Evolutionary conservation across 2,329 filamentous ascomycete species (phyloP).

Genomic region (Epichloe festucae): DNA sequence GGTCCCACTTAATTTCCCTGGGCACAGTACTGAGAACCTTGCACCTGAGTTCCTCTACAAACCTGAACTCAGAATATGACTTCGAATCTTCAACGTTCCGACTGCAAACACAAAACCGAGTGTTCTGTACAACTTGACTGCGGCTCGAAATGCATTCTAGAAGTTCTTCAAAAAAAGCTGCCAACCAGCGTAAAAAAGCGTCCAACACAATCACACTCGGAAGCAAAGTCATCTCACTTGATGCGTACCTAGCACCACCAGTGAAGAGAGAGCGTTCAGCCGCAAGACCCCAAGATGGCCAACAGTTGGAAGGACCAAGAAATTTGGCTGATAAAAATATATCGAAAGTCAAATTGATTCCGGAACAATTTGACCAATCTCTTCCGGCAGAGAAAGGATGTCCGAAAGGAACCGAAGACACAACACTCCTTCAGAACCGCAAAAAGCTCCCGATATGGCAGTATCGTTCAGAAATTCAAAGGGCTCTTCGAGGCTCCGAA

Average conservation of each 20-base stretch:
- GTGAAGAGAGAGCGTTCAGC: not conserved
- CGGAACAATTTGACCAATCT: not conserved
- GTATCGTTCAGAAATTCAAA: constrained; percentile 56
- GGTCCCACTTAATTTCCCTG: too few relatives aligned
- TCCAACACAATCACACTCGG: constrained; percentile 31
- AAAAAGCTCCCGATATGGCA: constrained; percentile 71
- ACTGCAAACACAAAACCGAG: not conserved
- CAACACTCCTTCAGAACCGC: constrained; percentile 32
- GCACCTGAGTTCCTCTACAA: too few relatives aligned
- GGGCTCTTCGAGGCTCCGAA: constrained; percentile 37
- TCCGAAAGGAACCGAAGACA: constrained; percentile 15
- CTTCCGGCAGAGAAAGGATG: constrained; percentile 2
- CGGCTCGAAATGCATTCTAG: constrained; percentile 2
- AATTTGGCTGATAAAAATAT: not conserved
- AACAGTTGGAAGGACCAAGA: not conserved
- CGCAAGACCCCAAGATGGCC: not conserved
- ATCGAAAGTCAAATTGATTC: not conserved
- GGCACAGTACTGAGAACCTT: too few relatives aligned
- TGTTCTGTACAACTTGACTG: not conserved
- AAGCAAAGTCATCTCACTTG: constrained; percentile 34
- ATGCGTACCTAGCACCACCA: constrained; percentile 32
- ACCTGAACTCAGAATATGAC: not conserved
- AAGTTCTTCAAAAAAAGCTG: constrained; percentile 10
- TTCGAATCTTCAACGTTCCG: too few relatives aligned
- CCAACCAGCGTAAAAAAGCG: constrained; percentile 26